These are phyloP conservation scores for Catenaria anguillulae DNA, from an alignment of 371 early-diverging fungal species.

Conservation along the genomic window DNA sequence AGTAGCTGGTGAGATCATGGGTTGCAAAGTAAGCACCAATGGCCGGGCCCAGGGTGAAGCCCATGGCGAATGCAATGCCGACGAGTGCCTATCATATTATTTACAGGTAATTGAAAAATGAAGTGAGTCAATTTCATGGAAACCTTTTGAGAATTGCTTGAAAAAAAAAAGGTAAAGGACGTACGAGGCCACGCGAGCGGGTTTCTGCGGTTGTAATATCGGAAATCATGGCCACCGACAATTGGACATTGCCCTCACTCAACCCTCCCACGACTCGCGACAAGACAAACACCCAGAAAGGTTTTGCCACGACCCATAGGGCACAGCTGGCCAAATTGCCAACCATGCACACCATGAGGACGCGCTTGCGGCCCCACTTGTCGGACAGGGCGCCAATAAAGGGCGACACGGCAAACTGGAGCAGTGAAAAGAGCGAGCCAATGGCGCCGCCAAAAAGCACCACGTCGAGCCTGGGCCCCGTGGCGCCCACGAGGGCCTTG, in stretches of 20 bases:
- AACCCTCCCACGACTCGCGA: constrained; percentile 85
- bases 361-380: constrained; percentile 61
- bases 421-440: constrained; percentile 83
- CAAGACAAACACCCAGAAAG: constrained; percentile 65
- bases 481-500: constrained; percentile 19
- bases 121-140: too few species aligned
- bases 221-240: constrained; percentile 86
- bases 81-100: constrained; percentile 56
- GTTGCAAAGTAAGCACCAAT: constrained; percentile 82
- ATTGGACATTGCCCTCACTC: constrained; percentile 92
- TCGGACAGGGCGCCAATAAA: constrained; percentile 71
- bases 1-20: constrained; percentile 37
- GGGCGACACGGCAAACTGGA: constrained; percentile 80
- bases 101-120: too few species aligned
- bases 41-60: constrained; percentile 90
- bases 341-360: constrained; percentile 74
- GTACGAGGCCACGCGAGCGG: constrained; percentile 58
- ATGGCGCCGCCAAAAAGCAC: constrained; percentile 86
- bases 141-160: too few species aligned
- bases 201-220: constrained; percentile 69
- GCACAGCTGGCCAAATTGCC: constrained; percentile 75
- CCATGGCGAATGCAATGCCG: constrained; percentile 89
- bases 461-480: constrained; percentile 38
- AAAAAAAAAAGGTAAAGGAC: not conserved
- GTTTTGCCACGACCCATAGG: constrained; percentile 71